phyloP scores from a whole-genome alignment of 2,329 filamentous ascomycete genomes.

The Pseudogymnoascus sp. region DNA sequence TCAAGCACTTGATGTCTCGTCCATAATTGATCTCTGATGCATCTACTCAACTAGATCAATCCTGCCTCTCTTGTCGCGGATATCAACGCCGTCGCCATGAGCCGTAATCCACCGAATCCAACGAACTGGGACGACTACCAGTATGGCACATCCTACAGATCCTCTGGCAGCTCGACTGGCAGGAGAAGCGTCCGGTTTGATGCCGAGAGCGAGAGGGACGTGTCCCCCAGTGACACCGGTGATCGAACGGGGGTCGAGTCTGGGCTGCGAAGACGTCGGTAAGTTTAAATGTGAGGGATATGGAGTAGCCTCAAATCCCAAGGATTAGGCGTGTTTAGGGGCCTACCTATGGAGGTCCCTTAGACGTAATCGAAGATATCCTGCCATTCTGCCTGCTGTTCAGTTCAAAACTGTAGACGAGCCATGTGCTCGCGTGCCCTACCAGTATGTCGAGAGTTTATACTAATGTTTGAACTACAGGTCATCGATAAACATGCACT shows the following conservation, averaged over 20 bases:
- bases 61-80: neutral
- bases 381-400: neutral
- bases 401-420: neutral
- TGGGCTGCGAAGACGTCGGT: slow-evolving; percentile 25
- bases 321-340: neutral
- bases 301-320: neutral
- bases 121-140: slow-evolving; percentile 27
- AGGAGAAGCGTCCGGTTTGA: slow-evolving; percentile 25
- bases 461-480: slow-evolving; percentile 28
- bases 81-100: neutral
- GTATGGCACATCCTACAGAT: slow-evolving; percentile 24
- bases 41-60: slow-evolving; percentile 5
- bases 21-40: neutral
- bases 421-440: neutral
- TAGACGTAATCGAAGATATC: neutral
- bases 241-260: slow-evolving; percentile 11
- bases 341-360: neutral
- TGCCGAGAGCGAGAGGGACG: slow-evolving; percentile 14
- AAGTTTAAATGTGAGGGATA: slow-evolving; percentile 4
- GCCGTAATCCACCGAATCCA: slow-evolving; percentile 17
- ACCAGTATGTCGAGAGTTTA: neutral
- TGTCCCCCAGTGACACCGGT: slow-evolving; percentile 14
- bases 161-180: slow-evolving; percentile 23
- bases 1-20: neutral
- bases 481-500: slow-evolving; percentile 50